Evolutionary conservation across 768 basidiomycete genomes (phyloP).

Genomic region (Podaxis sp.): DNA sequence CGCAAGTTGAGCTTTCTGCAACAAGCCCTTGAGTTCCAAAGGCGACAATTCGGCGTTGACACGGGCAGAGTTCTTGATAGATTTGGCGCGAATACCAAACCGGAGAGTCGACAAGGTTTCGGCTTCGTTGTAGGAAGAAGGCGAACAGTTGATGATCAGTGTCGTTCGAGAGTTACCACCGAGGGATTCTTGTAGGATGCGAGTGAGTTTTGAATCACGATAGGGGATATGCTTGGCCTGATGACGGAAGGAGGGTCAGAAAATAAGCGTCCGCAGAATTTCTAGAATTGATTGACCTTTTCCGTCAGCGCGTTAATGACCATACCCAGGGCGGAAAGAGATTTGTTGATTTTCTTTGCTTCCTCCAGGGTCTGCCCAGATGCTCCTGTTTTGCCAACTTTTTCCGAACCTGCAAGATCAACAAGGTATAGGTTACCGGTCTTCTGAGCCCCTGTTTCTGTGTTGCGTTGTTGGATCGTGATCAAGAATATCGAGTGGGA

Average conservation of each 20-base stretch:
- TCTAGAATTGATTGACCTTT: slow-evolving; percentile 54
- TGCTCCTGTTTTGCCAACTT: slow-evolving; percentile 98
- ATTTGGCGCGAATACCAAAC: slow-evolving; percentile 99
- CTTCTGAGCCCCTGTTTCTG: slow-evolving; percentile 93
- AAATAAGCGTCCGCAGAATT: not conserved
- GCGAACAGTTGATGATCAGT: slow-evolving; percentile 99
- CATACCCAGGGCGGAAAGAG: slow-evolving; percentile 96
- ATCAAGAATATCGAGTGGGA: slow-evolving; percentile 99
- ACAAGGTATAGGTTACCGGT: slow-evolving; percentile 97
- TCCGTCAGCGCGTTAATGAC: slow-evolving; percentile 99
- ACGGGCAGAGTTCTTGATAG: slow-evolving; percentile 99
- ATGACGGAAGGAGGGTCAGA: slow-evolving; percentile 6
- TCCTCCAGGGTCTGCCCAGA: slow-evolving; percentile 99
- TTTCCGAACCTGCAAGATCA: slow-evolving; percentile 97
- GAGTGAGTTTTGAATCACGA: slow-evolving; percentile 97
- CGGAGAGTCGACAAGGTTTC: slow-evolving; percentile 97
- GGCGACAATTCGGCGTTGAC: slow-evolving; percentile 98
- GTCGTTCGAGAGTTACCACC: slow-evolving; percentile 95
- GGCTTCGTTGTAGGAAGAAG: slow-evolving; percentile 94
- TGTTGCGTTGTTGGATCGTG: slow-evolving; percentile 95
- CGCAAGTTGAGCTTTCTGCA: slow-evolving; percentile 87
- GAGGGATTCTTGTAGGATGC: slow-evolving; percentile 97
- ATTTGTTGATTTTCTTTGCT: slow-evolving; percentile 99
- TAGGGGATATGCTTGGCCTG: slow-evolving; percentile 97
- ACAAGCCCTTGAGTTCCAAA: slow-evolving; percentile 88